Percentiles rank a stretch among this genome's conserved stretches.
phyloP scores from a whole-genome alignment of 306 rosid genomes.

The Abrus pulchellus region DNA sequence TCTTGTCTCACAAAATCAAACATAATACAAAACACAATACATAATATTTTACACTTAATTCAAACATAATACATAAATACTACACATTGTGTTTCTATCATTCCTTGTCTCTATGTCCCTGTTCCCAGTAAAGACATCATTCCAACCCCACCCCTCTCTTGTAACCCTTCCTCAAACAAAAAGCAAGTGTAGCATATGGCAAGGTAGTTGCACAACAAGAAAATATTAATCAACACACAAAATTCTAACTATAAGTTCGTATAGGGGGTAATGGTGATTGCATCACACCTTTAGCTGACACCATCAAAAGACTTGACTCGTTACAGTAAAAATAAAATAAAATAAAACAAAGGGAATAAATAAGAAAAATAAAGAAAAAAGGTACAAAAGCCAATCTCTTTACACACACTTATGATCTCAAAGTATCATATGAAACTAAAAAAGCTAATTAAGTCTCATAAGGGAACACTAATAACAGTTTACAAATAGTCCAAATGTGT shows the following conservation, averaged over 20 bases:
- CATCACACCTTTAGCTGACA: conserved; percentile 75
- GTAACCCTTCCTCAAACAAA: background rate
- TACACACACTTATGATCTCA: conserved; percentile 70
- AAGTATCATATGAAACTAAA: conserved; percentile 47
- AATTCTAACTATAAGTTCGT: conserved; percentile 64
- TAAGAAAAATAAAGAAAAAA: background rate
- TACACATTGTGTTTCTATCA: too few species aligned
- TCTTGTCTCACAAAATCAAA: too few species aligned
- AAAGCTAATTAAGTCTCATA: conserved; percentile 68
- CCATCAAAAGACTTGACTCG: conserved; percentile 60
- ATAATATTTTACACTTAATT: too few species aligned
- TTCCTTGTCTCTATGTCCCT: too few species aligned
- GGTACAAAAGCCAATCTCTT: conserved; percentile 75
- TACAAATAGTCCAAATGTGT: conserved; percentile 85
- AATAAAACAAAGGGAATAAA: conserved; percentile 2
- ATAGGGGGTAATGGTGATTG: conserved; percentile 76
- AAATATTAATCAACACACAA: conserved; percentile 58
- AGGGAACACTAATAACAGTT: conserved; percentile 95
- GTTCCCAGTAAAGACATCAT: too few species aligned
- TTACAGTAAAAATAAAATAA: conserved; percentile 49
- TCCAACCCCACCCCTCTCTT: too few species aligned
- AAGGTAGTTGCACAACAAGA: conserved; percentile 50
- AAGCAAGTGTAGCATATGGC: conserved; percentile 33
- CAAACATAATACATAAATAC: too few species aligned
- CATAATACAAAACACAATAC: too few species aligned